Percentiles rank a stretch among this genome's conserved stretches.
These are phyloP conservation scores for Cladophialophora psammophila DNA, from an alignment of 2,329 filamentous ascomycete genomes.

Conservation along the genomic window DNA sequence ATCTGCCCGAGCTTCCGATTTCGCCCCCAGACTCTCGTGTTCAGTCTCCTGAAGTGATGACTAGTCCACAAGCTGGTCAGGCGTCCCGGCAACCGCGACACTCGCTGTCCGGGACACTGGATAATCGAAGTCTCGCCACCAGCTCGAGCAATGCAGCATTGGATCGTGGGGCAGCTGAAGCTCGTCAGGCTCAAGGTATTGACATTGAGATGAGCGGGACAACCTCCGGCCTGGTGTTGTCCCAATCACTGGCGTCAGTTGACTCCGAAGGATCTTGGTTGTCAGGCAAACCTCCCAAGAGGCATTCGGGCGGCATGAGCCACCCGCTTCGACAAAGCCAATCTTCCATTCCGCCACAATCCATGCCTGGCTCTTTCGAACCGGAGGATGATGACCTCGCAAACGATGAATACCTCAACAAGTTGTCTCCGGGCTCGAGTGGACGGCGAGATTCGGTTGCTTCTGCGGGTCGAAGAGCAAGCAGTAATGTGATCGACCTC, in stretches of 20 bases:
- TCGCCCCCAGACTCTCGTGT: conserved; percentile 85
- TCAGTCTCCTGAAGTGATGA: conserved; percentile 73
- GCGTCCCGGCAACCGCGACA: conserved; percentile 27
- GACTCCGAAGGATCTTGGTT: conserved; percentile 98
- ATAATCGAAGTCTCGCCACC: conserved; percentile 41
- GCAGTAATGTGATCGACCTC: conserved; percentile 64
- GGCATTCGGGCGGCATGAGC: conserved; percentile 54
- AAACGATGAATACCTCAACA: conserved; percentile 78
- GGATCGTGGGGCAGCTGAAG: conserved; percentile 23
- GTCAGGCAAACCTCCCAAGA: conserved; percentile 71
- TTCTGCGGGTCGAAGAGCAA: conserved; percentile 47
- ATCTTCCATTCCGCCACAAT: conserved; percentile 51
- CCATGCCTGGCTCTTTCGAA: conserved; percentile 38
- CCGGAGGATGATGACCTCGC: conserved; percentile 65
- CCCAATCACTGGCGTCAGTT: conserved; percentile 89
- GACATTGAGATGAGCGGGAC: conserved; percentile 30
- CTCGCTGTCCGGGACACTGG: conserved; percentile 38
- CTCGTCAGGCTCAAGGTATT: conserved; percentile 21
- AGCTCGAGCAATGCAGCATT: conserved; percentile 41
- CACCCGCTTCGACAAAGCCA: conserved; percentile 57
- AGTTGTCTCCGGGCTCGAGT: conserved; percentile 57
- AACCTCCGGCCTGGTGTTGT: conserved; percentile 50
- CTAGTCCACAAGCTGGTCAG: conserved; percentile 28
- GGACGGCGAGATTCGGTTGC: conserved; percentile 48
- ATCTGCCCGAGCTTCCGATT: conserved; percentile 82